A percentile compares a stretch with the other conserved stretches of the same genome.
These are phyloP conservation scores for Pseudonitzschia delicatissima DNA, from an alignment of 108 stramenopile genomes.

Conservation along the genomic window DNA sequence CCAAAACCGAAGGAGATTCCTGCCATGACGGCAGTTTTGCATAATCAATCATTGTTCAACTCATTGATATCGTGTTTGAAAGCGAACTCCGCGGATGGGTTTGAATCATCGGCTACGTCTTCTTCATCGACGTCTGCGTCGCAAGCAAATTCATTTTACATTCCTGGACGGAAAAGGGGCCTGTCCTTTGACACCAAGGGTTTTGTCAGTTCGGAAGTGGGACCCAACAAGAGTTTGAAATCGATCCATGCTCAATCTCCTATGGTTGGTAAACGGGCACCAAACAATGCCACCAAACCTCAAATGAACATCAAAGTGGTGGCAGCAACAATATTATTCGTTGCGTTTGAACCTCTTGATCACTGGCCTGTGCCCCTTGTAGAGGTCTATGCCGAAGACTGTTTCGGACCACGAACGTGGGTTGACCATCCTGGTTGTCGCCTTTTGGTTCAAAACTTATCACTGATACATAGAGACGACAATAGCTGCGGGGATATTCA, in stretches of 20 bases:
- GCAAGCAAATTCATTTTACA: not conserved
- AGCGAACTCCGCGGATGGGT: conserved; percentile 7
- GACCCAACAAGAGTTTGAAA: conserved; percentile 14
- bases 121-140: not conserved
- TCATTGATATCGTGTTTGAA: conserved; percentile 43
- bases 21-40: conserved; percentile 43
- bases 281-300: conserved; percentile 7
- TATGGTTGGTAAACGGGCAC: conserved; percentile 24
- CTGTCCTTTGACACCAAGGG: conserved; percentile 11
- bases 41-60: conserved; percentile 35
- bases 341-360: conserved; percentile 53
- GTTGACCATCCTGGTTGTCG: conserved; percentile 56
- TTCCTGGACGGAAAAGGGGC: conserved; percentile 21
- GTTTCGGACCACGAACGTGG: conserved; percentile 71
- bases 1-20: conserved; percentile 44
- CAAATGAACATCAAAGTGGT: conserved; percentile 33
- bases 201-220: not conserved
- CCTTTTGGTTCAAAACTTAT: conserved; percentile 61
- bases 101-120: not conserved
- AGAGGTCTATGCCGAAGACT: conserved; percentile 66
- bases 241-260: conserved; percentile 19
- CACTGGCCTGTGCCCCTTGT: conserved; percentile 72
- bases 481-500: not conserved
- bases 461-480: conserved; percentile 32
- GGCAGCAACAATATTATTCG: conserved; percentile 58